phyloP scores from a whole-genome alignment of 2,329 filamentous ascomycete species.

The Hypoxylon sp. region DNA sequence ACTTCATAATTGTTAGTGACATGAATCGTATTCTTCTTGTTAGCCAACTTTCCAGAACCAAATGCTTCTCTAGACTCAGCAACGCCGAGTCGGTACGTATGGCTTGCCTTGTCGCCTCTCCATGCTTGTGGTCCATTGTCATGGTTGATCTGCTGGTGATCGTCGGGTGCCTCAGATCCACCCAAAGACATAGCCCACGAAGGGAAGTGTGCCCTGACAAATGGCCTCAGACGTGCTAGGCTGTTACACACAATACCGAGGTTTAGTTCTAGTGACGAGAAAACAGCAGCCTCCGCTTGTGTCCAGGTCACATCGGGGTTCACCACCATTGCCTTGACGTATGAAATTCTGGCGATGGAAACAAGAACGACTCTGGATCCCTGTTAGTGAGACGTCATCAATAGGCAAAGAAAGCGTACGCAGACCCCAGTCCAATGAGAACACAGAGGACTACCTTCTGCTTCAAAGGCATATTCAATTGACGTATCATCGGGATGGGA shows the following conservation, averaged over 20 bases:
- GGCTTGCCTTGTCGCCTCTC: conserved; percentile 7
- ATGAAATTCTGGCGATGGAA: conserved; percentile 20
- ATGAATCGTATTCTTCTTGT: not conserved
- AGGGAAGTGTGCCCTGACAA: conserved; percentile 13
- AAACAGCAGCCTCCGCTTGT: conserved; percentile 12
- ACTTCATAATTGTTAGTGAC: conserved; percentile 14
- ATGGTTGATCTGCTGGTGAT: not conserved
- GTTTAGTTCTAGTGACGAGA: conserved; percentile 21
- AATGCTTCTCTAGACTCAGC: conserved; percentile 1
- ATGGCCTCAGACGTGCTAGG: conserved; percentile 15
- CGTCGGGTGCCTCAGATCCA: not conserved
- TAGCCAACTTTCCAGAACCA: not conserved
- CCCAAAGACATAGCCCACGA: conserved; percentile 4
- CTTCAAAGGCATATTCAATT: conserved; percentile 16
- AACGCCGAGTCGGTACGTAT: conserved; percentile 9
- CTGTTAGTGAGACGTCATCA: not conserved
- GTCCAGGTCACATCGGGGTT: conserved; percentile 23
- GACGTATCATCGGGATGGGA: conserved; percentile 22
- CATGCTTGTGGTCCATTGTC: conserved; percentile 5
- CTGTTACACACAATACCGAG: conserved; percentile 22
- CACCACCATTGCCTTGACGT: conserved; percentile 10
- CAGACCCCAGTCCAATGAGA: conserved; percentile 20
- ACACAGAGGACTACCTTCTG: conserved; percentile 18
- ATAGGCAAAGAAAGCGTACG: not conserved
- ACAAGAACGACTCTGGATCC: conserved; percentile 11